Conservation (phyloP, 208 protist genomes). For the Acanthamoeba pearcei region DNA sequence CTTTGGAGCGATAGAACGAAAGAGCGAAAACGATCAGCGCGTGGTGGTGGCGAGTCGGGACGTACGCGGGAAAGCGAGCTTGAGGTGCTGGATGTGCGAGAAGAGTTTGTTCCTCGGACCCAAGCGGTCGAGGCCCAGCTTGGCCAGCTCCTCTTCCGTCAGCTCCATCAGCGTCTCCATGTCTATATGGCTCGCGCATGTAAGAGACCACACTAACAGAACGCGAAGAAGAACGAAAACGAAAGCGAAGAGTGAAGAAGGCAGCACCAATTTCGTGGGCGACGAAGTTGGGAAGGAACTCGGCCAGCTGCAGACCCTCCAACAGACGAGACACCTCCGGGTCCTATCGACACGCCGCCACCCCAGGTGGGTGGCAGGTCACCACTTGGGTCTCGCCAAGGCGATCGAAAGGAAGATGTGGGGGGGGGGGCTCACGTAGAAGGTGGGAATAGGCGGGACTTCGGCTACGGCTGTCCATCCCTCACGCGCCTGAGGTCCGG, state of each 20-base stretch:
- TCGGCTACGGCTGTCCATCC: background rate
- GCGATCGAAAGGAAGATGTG: background rate
- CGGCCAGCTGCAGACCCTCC: background rate
- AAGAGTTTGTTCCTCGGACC: constrained; percentile 1
- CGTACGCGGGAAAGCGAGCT: constrained; percentile 16
- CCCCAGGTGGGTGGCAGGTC: too few species aligned
- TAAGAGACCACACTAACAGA: background rate
- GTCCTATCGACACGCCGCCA: background rate
- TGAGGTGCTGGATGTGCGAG: constrained; percentile 45
- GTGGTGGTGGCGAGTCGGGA: background rate
- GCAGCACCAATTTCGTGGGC: background rate
- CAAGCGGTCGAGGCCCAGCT: background rate
- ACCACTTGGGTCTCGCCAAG: background rate
- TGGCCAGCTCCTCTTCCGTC: constrained; percentile 29
- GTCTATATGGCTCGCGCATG: background rate
- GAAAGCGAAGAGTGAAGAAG: background rate
- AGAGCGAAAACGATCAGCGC: too few species aligned
- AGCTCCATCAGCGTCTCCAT: constrained; percentile 38
- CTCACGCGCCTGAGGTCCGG: background rate
- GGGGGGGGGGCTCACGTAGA: background rate
- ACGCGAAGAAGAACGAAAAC: background rate
- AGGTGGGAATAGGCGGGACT: background rate
- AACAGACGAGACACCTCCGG: background rate
- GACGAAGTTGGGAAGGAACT: constrained; percentile 7
- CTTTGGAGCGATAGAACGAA: background rate